phyloP scores from a whole-genome alignment of 2,329 filamentous ascomycete species.

The Aspergillus sp. region DNA sequence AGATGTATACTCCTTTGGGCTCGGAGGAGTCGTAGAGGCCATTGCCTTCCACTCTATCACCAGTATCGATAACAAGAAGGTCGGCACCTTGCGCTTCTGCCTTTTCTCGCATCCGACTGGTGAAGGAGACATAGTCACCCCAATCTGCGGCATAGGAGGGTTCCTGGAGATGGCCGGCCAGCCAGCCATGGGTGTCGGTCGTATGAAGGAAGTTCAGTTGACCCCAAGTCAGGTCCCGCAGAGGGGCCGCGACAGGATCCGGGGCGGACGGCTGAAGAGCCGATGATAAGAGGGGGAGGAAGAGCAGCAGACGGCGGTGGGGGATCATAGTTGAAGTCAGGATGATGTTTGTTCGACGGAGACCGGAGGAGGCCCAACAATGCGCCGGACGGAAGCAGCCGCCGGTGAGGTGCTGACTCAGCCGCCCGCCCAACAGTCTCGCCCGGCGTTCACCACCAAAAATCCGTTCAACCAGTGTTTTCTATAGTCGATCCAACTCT shows the following conservation, averaged over 20 bases:
- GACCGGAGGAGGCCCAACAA: neutral
- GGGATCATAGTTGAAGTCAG: slow-evolving; percentile 1
- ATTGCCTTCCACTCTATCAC: slow-evolving; percentile 90
- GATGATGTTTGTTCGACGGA: slow-evolving; percentile 1
- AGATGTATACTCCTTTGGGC: slow-evolving; percentile 85
- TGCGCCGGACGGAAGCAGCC: slow-evolving; percentile 27
- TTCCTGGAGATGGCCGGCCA: slow-evolving; percentile 90
- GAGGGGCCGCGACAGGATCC: slow-evolving; percentile 73
- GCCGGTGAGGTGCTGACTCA: slow-evolving; percentile 37
- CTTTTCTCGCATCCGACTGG: slow-evolving; percentile 73
- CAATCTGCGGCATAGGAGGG: slow-evolving; percentile 93
- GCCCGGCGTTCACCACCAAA: slow-evolving; percentile 24
- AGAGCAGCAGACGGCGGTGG: slow-evolving; percentile 13
- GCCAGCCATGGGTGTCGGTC: slow-evolving; percentile 95
- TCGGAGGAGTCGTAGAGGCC: slow-evolving; percentile 87
- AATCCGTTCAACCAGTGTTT: slow-evolving; percentile 9
- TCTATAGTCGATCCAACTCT: neutral
- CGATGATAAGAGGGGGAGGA: slow-evolving; percentile 18
- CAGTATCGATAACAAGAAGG: slow-evolving; percentile 90
- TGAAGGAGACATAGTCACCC: slow-evolving; percentile 96
- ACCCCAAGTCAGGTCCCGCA: slow-evolving; percentile 86
- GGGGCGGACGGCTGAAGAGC: slow-evolving; percentile 77
- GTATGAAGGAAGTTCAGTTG: slow-evolving; percentile 97
- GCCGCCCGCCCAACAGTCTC: slow-evolving; percentile 33
- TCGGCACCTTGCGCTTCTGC: slow-evolving; percentile 79